Conservation (phyloP, 371 early-diverging fungal species). For the Chytridium lagenaria region DNA sequence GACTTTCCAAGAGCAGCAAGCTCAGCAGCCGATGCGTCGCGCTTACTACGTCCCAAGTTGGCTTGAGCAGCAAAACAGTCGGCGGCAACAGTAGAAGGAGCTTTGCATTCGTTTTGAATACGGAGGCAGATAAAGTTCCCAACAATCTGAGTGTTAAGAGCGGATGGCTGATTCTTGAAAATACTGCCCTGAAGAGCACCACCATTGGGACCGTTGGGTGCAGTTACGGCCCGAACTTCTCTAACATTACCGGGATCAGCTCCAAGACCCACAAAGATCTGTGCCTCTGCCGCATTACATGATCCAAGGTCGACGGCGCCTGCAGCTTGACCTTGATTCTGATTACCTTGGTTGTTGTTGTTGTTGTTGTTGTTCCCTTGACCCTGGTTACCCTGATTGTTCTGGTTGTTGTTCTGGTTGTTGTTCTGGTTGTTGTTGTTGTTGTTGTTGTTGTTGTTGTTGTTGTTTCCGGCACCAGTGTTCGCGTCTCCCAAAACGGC, state of each 20-base stretch:
- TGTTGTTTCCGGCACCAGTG: too few species aligned
- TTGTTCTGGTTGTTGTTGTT: background rate
- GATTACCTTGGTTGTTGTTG: background rate
- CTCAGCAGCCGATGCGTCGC: slow-evolving; percentile 1
- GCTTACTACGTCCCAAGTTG: slow-evolving; percentile 8
- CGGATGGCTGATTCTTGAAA: slow-evolving; percentile 28
- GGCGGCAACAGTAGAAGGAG: background rate
- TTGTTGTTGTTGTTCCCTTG: too few species aligned
- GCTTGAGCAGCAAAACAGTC: slow-evolving; percentile 25
- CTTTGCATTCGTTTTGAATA: slow-evolving; percentile 23
- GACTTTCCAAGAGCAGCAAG: slow-evolving; percentile 9
- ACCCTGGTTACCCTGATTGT: too few species aligned
- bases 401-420: too few species aligned
- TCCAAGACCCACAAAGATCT: slow-evolving; percentile 19
- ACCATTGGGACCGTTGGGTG: too few species aligned
- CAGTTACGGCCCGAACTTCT: slow-evolving; percentile 25
- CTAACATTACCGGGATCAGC: slow-evolving; percentile 35
- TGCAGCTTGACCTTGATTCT: too few species aligned
- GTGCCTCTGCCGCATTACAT: slow-evolving; percentile 15
- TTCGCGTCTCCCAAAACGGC: too few species aligned
- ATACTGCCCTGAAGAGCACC: background rate
- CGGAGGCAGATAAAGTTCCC: slow-evolving; percentile 38
- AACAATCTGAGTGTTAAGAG: slow-evolving; percentile 33
- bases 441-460: too few species aligned
- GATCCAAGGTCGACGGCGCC: slow-evolving; percentile 9